phyloP scores from a whole-genome alignment of 2,329 filamentous ascomycete species.

The Fusarium drepaniforme region DNA sequence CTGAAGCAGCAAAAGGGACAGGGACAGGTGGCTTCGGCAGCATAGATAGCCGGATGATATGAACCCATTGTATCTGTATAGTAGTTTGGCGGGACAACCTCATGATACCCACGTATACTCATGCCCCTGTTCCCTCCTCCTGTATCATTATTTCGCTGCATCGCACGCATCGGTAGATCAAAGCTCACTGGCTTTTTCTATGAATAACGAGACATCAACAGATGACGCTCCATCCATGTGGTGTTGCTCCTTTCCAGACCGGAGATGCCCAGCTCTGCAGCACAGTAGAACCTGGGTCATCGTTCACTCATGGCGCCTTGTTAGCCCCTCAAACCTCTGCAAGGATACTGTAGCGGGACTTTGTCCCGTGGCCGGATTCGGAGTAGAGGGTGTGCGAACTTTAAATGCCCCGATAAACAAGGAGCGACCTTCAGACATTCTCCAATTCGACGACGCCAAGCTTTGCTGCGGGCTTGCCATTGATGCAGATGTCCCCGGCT shows the following conservation, averaged over 20 bases:
- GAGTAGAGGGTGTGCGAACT: slow-evolving; percentile 1
- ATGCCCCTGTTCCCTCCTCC: slow-evolving; percentile 6
- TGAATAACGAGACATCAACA: not conserved
- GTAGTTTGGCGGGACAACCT: slow-evolving; percentile 39
- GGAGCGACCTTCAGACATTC: not conserved
- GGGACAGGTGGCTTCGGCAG: slow-evolving; percentile 37
- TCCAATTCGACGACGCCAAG: slow-evolving; percentile 9
- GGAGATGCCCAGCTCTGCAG: not conserved
- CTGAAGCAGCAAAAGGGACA: slow-evolving; percentile 65
- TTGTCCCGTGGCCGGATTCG: slow-evolving; percentile 1
- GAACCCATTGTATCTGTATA: slow-evolving; percentile 32
- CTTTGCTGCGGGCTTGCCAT: not conserved
- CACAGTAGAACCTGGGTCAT: slow-evolving; percentile 7
- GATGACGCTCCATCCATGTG: not conserved
- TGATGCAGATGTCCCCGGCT: slow-evolving; percentile 7
- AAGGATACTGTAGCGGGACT: not conserved
- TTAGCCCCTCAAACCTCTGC: not conserved
- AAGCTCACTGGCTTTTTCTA: not conserved
- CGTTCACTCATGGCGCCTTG: slow-evolving; percentile 7
- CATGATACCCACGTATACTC: slow-evolving; percentile 43
- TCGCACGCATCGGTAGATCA: not conserved
- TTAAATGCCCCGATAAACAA: not conserved
- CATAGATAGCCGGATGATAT: slow-evolving; percentile 5
- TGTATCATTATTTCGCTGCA: not conserved
- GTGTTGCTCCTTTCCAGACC: not conserved